Evolutionary conservation across 2,329 filamentous ascomycete genomes (phyloP).

Genomic region (Rhynchosporium graminicola): DNA sequence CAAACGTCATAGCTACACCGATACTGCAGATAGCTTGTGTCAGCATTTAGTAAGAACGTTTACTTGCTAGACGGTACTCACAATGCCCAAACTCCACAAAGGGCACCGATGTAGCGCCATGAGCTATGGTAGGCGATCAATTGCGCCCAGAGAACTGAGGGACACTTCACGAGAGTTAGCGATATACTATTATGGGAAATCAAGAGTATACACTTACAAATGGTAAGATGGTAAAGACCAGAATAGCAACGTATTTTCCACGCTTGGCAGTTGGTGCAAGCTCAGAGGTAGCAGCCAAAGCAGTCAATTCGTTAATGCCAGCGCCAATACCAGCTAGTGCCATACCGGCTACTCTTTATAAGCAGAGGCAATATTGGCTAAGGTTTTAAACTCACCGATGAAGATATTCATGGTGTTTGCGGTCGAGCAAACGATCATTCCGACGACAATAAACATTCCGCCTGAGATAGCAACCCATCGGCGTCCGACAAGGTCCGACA

Average conservation of each 20-base stretch:
- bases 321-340: slow-evolving; percentile 63
- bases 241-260: slow-evolving; percentile 57
- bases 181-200: too few relatives aligned
- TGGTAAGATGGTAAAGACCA: slow-evolving; percentile 61
- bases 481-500: slow-evolving; percentile 65
- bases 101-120: slow-evolving; percentile 57
- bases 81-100: slow-evolving; percentile 53
- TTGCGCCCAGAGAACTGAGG: slow-evolving; percentile 61
- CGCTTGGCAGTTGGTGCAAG: slow-evolving; percentile 66
- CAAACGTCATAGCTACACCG: slow-evolving; percentile 51
- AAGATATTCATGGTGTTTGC: slow-evolving; percentile 61
- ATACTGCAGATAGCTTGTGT: slow-evolving; percentile 38
- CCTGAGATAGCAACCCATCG: slow-evolving; percentile 60
- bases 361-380: not conserved
- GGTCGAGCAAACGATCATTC: slow-evolving; percentile 60
- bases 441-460: slow-evolving; percentile 54
- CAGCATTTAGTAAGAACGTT: not conserved
- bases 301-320: slow-evolving; percentile 69
- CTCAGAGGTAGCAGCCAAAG: slow-evolving; percentile 67
- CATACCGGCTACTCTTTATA: slow-evolving; percentile 46
- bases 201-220: slow-evolving; percentile 42
- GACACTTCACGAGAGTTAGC: slow-evolving; percentile 42
- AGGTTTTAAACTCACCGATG: slow-evolving; percentile 50
- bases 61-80: not conserved
- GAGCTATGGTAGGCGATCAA: slow-evolving; percentile 49